Conservation (phyloP, 2,329 filamentous ascomycete species). For the Ophiostoma triangulosporum region DNA sequence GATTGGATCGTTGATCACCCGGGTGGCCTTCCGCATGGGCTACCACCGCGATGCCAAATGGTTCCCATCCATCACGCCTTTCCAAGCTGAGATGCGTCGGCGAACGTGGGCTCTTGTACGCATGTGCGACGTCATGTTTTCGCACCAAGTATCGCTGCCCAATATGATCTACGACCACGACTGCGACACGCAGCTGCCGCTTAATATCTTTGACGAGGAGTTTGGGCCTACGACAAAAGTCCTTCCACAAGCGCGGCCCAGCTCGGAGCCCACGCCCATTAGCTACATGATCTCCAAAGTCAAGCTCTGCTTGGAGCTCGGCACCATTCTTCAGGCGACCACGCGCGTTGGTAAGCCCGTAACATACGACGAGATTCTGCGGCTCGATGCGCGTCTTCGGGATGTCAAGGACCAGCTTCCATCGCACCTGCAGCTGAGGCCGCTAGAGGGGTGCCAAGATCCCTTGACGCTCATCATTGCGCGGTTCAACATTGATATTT, state of each 20-base stretch:
- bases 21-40: constrained; percentile 54
- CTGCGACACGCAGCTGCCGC: constrained; percentile 61
- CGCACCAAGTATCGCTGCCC: constrained; percentile 54
- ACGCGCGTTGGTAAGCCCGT: constrained; percentile 41
- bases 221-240: constrained; percentile 55
- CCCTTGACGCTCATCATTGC: constrained; percentile 77
- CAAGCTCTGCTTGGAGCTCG: constrained; percentile 53
- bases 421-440: constrained; percentile 62
- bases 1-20: constrained; percentile 40
- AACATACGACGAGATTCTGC: constrained; percentile 50
- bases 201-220: constrained; percentile 72
- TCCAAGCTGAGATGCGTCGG: constrained; percentile 63
- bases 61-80: constrained; percentile 58
- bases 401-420: constrained; percentile 56
- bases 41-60: constrained; percentile 68
- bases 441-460: constrained; percentile 63
- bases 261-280: constrained; percentile 59
- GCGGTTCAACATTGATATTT: constrained; percentile 67
- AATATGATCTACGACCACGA: constrained; percentile 61
- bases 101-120: constrained; percentile 58
- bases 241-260: constrained; percentile 53
- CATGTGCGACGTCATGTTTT: constrained; percentile 64
- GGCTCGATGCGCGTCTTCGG: constrained; percentile 47
- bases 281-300: constrained; percentile 68
- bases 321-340: constrained; percentile 55